Evolutionary conservation across 257 asterid species (phyloP).

Genomic region (Cruciata laevipes): DNA sequence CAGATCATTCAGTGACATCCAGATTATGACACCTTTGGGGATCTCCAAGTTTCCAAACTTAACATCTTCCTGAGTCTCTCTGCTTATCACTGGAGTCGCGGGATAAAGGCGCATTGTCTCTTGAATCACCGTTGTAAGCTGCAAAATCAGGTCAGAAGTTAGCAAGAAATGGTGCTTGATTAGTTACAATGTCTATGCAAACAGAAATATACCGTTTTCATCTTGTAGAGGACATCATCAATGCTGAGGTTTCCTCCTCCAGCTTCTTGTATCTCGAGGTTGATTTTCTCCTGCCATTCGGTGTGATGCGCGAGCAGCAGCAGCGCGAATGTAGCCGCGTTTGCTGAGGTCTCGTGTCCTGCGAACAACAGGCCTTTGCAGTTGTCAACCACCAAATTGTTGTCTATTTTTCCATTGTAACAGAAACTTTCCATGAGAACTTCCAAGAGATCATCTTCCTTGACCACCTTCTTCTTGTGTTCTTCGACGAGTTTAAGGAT

Average conservation of each 20-base stretch:
- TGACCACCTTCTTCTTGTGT: neutral
- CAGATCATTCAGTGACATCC: constrained; percentile 2
- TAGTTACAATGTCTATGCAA: neutral
- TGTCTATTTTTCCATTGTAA: neutral
- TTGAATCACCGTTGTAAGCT: constrained; percentile 9
- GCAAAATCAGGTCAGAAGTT: neutral
- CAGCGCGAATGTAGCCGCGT: neutral
- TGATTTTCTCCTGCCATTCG: neutral
- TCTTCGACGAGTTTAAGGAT: neutral
- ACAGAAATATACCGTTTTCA: neutral
- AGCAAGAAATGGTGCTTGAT: neutral
- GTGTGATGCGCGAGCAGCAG: constrained; percentile 1
- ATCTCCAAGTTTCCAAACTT: neutral
- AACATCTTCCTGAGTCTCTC: neutral
- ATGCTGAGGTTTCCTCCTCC: neutral
- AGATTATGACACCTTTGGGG: constrained; percentile 3
- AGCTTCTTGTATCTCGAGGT: constrained; percentile 2
- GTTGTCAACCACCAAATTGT: neutral
- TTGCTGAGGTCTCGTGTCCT: constrained; percentile 4
- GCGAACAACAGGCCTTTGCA: neutral
- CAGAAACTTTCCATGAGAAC: neutral
- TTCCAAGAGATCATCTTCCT: neutral
- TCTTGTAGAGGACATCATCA: neutral
- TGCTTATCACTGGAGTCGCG: neutral
- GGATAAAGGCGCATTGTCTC: constrained; percentile 9